Base-by-base conservation (phyloP, 495 filamentous ascomycete genomes). In the Penicillium macrosclerotiorum region DNA sequence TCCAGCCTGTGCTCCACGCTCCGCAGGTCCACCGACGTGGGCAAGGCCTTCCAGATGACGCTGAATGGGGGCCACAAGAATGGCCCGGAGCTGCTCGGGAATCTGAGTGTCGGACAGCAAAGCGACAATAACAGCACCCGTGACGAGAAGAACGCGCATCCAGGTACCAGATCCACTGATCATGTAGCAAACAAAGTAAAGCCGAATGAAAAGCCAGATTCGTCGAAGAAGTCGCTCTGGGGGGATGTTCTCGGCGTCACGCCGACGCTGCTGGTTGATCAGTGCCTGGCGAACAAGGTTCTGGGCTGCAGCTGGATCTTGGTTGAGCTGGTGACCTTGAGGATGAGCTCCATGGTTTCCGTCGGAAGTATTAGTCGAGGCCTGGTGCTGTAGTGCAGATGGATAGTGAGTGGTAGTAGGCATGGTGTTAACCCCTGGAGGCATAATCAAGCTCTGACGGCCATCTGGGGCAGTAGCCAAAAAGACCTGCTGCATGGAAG, bases 161-260 rank as follows among this genome's bases (percentile, higher is more conserved):
- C 84, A 90, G 32, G 83, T 78, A 20, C 81, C 79, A n/a, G 81
- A 79, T 6, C 81, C 79, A 13, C 85, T 86, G 49, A 92, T 86
- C 63, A 90, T 81, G 71, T 86, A 92, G 26, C 88, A 79, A 64
- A 94, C 88, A 37, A 83, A 76, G 32, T 82, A 78, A 14, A 96
- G 64, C 23, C 89, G 81, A 34, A 89, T 65, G n/a, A 93, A 67
- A 13, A 93, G 75, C 89, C 89, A 95, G 16, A 93, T 57, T 17
- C 81, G 77, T 38, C 82, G 69, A 54, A 80, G 67, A 27, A 74
- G 47, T 34, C 76, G 77, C 12, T 71, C 78, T 12, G 80, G 2
- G 12, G 25, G 23, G 18, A 33, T 68, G 72, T 8, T 71, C n/a
- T 74, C 71, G 5, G 72, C 64, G 34, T 72, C 66, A 8, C 47